Conservation (phyloP, 495 filamentous ascomycete genomes). For the Daldinia childiae region DNA sequence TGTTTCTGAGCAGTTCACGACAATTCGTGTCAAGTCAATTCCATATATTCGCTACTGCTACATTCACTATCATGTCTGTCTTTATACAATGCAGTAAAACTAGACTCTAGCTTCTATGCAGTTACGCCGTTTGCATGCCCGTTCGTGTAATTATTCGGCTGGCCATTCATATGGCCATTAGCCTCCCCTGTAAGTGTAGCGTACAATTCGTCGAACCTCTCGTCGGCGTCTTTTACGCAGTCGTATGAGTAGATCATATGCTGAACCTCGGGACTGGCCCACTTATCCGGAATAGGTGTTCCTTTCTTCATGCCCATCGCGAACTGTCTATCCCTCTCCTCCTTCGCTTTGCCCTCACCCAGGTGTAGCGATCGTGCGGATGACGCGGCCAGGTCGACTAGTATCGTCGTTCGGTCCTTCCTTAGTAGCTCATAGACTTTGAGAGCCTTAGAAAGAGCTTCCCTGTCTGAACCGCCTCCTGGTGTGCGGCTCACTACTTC, state of each 20-base stretch:
- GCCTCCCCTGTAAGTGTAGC: conserved; percentile 41
- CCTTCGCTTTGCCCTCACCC: conserved; percentile 77
- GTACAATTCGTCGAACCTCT: conserved; percentile 69
- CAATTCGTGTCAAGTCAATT: conserved; percentile 18
- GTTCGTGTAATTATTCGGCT: conserved; percentile 19
- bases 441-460: conserved; percentile 70
- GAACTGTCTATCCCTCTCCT: conserved; percentile 78
- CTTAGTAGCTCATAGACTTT: conserved; percentile 76
- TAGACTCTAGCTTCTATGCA: conserved; percentile 17
- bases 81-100: conserved; percentile 19
- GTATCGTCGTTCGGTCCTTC: conserved; percentile 72
- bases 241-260: conserved; percentile 79
- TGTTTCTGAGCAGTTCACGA: conserved; percentile 7
- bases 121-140: conserved; percentile 19
- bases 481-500: conserved; percentile 68
- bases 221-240: conserved; percentile 67
- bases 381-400: conserved; percentile 76
- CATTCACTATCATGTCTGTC: conserved; percentile 19
- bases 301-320: conserved; percentile 67
- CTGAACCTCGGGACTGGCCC: conserved; percentile 80
- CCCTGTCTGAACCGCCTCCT: conserved; percentile 55
- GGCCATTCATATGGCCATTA: conserved; percentile 14
- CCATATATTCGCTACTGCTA: conserved; percentile 24
- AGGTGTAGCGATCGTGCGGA: conserved; percentile 75
- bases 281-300: conserved; percentile 73